phyloP scores from a whole-genome alignment of 2,329 filamentous ascomycete species.

The Paecilomyces fulvus region DNA sequence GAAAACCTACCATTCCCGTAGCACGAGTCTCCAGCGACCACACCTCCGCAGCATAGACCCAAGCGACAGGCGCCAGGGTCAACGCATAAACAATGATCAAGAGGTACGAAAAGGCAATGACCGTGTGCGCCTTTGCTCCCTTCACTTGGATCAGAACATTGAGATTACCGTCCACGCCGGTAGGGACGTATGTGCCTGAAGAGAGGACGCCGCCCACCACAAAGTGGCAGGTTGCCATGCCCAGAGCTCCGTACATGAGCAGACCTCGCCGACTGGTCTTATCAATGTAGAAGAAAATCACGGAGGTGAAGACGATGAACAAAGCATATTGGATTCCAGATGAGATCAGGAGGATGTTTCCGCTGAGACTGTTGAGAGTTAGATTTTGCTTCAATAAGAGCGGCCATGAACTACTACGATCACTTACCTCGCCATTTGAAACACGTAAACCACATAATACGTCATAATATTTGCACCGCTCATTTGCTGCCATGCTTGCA shows the following conservation, averaged over 20 bases:
- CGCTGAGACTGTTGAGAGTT: slow-evolving; percentile 12
- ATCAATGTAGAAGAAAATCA: slow-evolving; percentile 17
- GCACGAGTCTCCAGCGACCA: slow-evolving; percentile 55
- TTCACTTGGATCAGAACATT: slow-evolving; percentile 48
- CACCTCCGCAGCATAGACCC: slow-evolving; percentile 59
- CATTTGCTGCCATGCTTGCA: slow-evolving; percentile 50
- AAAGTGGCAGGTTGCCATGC: slow-evolving; percentile 36
- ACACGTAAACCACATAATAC: slow-evolving; percentile 31
- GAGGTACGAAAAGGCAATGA: slow-evolving; percentile 59
- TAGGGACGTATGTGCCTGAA: slow-evolving; percentile 35
- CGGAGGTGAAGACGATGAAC: slow-evolving; percentile 21
- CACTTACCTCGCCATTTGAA: slow-evolving; percentile 24
- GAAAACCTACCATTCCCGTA: slow-evolving; percentile 43
- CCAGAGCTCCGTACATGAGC: slow-evolving; percentile 10
- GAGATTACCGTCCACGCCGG: slow-evolving; percentile 37
- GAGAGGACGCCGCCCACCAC: slow-evolving; percentile 39
- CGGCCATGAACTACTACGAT: too few species aligned
- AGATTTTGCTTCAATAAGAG: not conserved
- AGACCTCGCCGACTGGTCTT: slow-evolving; percentile 9
- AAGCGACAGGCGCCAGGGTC: slow-evolving; percentile 56
- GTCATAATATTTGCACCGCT: slow-evolving; percentile 33
- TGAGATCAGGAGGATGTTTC: slow-evolving; percentile 26
- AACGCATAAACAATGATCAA: slow-evolving; percentile 56
- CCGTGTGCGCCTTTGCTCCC: slow-evolving; percentile 48
- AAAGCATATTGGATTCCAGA: slow-evolving; percentile 23